Evolutionary conservation across 1,284 basidiomycete genomes (phyloP), one percentile per base, ranked within the genome.

Genomic region (Sporisorium graminicola): DNA sequence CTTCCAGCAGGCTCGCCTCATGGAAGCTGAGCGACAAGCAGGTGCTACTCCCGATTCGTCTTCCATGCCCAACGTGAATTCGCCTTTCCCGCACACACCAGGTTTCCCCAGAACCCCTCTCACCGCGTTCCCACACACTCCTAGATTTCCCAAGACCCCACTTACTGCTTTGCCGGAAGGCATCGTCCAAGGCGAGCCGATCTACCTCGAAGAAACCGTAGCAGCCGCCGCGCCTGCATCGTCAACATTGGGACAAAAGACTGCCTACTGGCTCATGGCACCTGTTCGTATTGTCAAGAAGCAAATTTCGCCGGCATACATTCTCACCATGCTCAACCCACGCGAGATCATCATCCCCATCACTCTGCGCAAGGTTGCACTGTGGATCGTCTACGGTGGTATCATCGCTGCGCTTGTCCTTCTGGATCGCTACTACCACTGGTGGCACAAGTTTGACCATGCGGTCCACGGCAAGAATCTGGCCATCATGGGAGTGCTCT

Each of bases 351-450:
- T 73, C n/a, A 59, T 65, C 14, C 70, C 70, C 10, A 35, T 73
- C 29, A 67, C 70, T 0, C 2, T 67, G 18, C 59, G 65, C 33
- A 73, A 73, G 44, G 43, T 73, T 0, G 55, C 60, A 14, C 52
- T 73, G n/a, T 73, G 64, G 63, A 53, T 55, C 31, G 14, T 73
- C 44, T 73, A 73, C 53, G 70, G 55, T 5, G 70, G 59, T 1
- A 6, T 73, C 22, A 64, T 73, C n/a, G 35, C 70, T 0, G 56
- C 58, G 60, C 56, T 73, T 3, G 60, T 64, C 16, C 43, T 73
- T 35, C 60, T 73, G 5, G 70, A 73, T 44, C 59, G 44, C 26
- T 64, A 73, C 65, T 73, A 62, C 16, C 70, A 73, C 53, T 73
- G 70, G 70, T 73, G 70, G 70, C 13, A 31, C 52, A 66, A 59